Base-by-base conservation (phyloP, 2,329 filamentous ascomycete species). In the Clarireedia homoeocarpa region DNA sequence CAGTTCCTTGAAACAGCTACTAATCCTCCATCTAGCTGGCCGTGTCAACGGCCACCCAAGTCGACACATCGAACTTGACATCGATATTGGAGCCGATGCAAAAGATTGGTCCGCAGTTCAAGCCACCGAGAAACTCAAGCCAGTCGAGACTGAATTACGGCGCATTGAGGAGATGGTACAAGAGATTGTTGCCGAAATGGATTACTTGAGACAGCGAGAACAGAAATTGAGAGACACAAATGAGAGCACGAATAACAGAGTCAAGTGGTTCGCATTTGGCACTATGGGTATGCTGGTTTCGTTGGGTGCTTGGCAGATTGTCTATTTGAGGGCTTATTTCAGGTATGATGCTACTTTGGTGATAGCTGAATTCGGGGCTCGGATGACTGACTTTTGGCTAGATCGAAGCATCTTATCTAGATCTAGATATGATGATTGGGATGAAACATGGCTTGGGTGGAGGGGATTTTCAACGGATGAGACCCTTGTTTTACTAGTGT, bases 91-190 rank as follows among this genome's bases (percentile, higher is more conserved):
- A 38, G 68, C 69, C 9, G 69, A 70, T 72, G 94, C 94, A 63
- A 95, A 95, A 74, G 94, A 99, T 76, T 99, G 94, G 94, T 91
- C 86, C 63, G 90, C 90, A 65, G 95, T 97, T 71, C 91, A 96
- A 75, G 90, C 90, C 57, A 88, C 86, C 61, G 94, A 99, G 82
- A 97, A 97, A 80, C 85, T 99, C 66, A 95, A 96, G 82, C 94
- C 94, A 48, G 84, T 96, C 66, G 94, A 99, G 77, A 91, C 89
- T 17, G 94, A 97, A 72, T 82, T 99, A 69, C 86, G 91, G 68
- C 85, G 91, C 65, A 88, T 97, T 69, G 91, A 96, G 72, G 94
- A 96, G 75, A 81, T 92, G 70, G 88, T 95, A 40, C 80, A 78
- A 63, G 92, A 97, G 76, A 84, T 97, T 62, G 92, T 96, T 49